A percentile compares a stretch with the other conserved stretches of the same genome.
Evolutionary conservation across 208 protist species (phyloP).

Genomic region (Leishmania lainsoni): DNA sequence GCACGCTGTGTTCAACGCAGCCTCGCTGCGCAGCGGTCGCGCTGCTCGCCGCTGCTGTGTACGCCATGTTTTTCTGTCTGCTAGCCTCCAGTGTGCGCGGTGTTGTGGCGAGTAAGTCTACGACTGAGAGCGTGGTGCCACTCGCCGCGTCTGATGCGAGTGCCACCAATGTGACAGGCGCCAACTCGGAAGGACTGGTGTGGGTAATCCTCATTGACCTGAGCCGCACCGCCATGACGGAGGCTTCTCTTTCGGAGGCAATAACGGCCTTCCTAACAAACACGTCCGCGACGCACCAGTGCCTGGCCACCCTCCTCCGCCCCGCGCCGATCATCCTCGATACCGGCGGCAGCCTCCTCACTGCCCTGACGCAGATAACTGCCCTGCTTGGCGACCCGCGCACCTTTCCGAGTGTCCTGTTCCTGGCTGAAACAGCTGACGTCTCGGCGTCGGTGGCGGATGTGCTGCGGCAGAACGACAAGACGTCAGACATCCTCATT

Average conservation of each 20-base stretch:
- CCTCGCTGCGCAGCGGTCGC: neutral
- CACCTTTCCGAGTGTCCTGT: constrained; percentile 59
- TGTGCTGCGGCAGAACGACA: constrained; percentile 50
- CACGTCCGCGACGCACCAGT: constrained; percentile 6
- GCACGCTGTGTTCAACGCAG: neutral
- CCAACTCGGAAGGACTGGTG: constrained; percentile 21
- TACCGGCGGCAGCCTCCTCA: constrained; percentile 64
- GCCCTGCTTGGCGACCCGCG: constrained; percentile 32
- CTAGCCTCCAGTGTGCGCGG: neutral
- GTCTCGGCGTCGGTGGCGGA: constrained; percentile 68
- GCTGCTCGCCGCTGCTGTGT: neutral
- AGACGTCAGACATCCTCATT: constrained; percentile 50
- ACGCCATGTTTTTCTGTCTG: neutral
- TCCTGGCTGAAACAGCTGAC: constrained; percentile 71
- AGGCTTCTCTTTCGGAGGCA: constrained; percentile 28
- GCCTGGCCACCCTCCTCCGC: constrained; percentile 37
- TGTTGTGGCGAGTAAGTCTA: neutral
- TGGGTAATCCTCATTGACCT: constrained; percentile 69
- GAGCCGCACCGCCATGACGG: constrained; percentile 42
- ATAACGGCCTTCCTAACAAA: constrained; percentile 39
- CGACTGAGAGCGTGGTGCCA: neutral
- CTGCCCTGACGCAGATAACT: constrained; percentile 52
- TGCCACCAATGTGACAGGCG: neutral
- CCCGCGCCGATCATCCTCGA: constrained; percentile 47
- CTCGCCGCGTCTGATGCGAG: neutral